Evolutionary conservation across 2,329 filamentous ascomycete genomes (phyloP).

Genomic region (Davidsoniella neocaledoniae): DNA sequence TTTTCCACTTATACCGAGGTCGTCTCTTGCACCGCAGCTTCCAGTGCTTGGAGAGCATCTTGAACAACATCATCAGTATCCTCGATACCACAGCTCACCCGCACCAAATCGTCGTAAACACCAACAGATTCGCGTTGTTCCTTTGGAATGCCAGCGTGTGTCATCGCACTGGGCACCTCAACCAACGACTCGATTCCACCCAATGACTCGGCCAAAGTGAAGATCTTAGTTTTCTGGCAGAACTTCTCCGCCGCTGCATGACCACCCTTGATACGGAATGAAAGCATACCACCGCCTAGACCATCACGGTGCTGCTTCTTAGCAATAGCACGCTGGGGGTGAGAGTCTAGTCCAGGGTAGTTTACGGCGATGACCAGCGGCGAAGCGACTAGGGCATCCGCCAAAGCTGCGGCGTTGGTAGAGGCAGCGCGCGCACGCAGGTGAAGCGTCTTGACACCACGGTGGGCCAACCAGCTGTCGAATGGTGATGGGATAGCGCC

Average conservation of each 20-base stretch:
- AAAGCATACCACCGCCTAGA: constrained; percentile 94
- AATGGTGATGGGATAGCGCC: constrained; percentile 89
- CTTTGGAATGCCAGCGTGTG: constrained; percentile 83
- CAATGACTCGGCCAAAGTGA: constrained; percentile 81
- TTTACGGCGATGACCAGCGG: constrained; percentile 78
- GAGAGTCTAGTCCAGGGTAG: constrained; percentile 80
- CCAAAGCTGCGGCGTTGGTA: constrained; percentile 64
- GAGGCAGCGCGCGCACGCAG: constrained; percentile 75
- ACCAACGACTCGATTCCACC: constrained; percentile 85
- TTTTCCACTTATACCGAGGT: constrained; percentile 12
- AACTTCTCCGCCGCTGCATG: constrained; percentile 75
- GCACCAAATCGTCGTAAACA: constrained; percentile 85
- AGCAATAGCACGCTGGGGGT: constrained; percentile 73
- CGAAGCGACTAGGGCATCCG: constrained; percentile 59
- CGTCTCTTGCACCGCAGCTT: constrained; percentile 42
- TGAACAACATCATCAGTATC: constrained; percentile 68
- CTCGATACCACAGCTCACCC: constrained; percentile 87
- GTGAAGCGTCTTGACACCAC: constrained; percentile 91
- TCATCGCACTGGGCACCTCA: constrained; percentile 92
- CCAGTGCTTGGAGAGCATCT: constrained; percentile 70
- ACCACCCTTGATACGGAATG: constrained; percentile 83
- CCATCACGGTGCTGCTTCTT: constrained; percentile 83
- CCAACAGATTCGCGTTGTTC: constrained; percentile 83
- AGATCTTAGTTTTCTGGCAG: constrained; percentile 77
- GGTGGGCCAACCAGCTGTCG: constrained; percentile 95